Evolutionary conservation across 345 rosid genomes (phyloP), one percentile per base, ranked within the genome.

Genomic region (Lepidium aucheri): DNA sequence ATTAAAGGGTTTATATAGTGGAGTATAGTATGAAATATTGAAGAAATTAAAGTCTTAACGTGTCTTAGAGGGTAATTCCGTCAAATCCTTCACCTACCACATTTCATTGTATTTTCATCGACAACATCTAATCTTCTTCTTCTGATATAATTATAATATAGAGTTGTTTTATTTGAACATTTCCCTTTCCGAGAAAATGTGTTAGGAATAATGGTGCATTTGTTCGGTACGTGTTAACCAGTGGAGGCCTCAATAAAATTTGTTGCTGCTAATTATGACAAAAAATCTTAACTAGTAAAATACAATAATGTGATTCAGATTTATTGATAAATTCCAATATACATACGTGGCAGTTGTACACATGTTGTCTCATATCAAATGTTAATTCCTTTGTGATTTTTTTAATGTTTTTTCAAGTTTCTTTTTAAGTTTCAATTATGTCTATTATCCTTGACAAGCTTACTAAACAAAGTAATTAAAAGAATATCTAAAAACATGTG

Each of bases 51-150:
- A 26, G 45, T 51, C 67, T 51, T 61, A 26, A 45, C 74, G 68
- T 70, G 62, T 70, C 49, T 39, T 55, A 9, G 38, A 47, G 76
- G 76, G 60, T 59, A 57, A 57, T 11, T 72, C 11, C 66, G 76
- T 72, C 76, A 49, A 49, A 64, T 64, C 66, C 10, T 64, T 51
- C 70, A 65, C 71, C 76, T 65, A 72, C 76, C 70, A 72, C 76
- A 55, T 36, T 44, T 64, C 58, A 8, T 64, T 56, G 56, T 30
- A 42, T 22, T 61, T 70, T 52, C 63, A 46, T 52, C 15, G 36
- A 30, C 46, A 11, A 18, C 24, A 13, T 30, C 30, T 56, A 0
- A 2, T 38, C 16, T 0, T 22, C 39, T 59, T 49, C 41, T 11
- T 50, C 5, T 28, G 0, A 28, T 28, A 28, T 6, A 28, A 9